These are phyloP conservation scores for Colletotrichum acutatum DNA, from an alignment of 2,329 filamentous ascomycete genomes.

Conservation along the genomic window DNA sequence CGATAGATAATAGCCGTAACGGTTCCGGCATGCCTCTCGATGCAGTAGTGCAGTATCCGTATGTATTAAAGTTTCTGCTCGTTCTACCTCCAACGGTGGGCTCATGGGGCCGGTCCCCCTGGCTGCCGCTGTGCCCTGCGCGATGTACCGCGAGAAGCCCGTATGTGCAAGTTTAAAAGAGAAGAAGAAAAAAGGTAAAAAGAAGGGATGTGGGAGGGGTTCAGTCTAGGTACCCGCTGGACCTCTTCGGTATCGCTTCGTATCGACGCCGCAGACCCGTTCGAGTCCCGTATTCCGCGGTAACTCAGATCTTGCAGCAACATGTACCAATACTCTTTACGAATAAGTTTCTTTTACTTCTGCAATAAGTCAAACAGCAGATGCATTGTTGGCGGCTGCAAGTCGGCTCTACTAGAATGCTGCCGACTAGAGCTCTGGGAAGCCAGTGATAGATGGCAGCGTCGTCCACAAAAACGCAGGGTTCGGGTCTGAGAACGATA, in stretches of 20 bases:
- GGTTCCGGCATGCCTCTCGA: background rate
- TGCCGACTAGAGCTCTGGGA: slow-evolving; percentile 6
- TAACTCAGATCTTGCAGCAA: background rate
- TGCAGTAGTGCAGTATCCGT: background rate
- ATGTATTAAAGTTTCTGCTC: background rate
- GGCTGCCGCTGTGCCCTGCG: slow-evolving; percentile 2
- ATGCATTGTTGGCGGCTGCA: slow-evolving; percentile 3
- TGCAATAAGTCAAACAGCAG: background rate
- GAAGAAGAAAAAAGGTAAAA: slow-evolving; percentile 4
- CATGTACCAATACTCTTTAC: background rate
- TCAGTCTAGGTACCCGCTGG: slow-evolving; percentile 18
- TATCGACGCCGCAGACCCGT: background rate
- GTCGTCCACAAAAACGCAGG: background rate
- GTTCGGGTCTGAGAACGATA: background rate
- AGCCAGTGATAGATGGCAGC: slow-evolving; percentile 1
- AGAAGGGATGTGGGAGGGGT: slow-evolving; percentile 19
- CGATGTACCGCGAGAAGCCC: slow-evolving; percentile 2
- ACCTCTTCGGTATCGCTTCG: slow-evolving; percentile 18
- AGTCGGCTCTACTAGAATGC: slow-evolving; percentile 3
- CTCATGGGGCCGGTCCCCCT: background rate
- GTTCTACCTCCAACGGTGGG: slow-evolving; percentile 8
- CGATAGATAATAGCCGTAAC: background rate
- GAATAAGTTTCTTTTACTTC: background rate
- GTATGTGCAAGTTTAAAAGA: slow-evolving; percentile 5
- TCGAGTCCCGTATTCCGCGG: background rate